A percentile compares a stretch with the other conserved stretches of the same genome.
Conservation (phyloP, 2,329 filamentous ascomycete species). For the Alternaria brassicae region DNA sequence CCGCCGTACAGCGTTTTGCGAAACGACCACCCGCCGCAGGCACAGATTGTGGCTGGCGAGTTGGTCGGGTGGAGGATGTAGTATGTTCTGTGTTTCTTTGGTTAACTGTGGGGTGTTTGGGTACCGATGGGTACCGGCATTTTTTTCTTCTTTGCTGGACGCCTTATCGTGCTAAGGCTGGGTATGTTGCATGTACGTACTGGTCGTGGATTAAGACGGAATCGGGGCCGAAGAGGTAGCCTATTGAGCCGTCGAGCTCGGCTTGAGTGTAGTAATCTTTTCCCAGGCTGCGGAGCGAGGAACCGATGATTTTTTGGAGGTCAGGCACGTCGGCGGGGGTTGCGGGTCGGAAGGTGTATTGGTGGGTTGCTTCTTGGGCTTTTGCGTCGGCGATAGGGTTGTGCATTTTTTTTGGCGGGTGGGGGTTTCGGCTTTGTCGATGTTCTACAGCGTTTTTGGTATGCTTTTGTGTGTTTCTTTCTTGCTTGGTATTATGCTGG, state of each 20-base stretch:
- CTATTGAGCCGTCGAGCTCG: conserved; percentile 48
- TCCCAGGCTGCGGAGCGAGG: conserved; percentile 38
- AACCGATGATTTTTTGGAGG: conserved; percentile 38
- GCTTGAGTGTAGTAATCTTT: conserved; percentile 40
- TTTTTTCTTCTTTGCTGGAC: not conserved
- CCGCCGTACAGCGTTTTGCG: conserved; percentile 46
- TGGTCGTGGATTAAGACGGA: conserved; percentile 43
- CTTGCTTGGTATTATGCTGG: not conserved
- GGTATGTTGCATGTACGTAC: too few relatives aligned
- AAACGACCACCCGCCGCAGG: conserved; percentile 50
- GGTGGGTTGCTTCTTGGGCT: conserved; percentile 44
- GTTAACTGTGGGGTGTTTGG: not conserved
- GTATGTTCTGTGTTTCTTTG: conserved; percentile 34
- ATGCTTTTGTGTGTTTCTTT: not conserved
- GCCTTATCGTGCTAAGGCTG: conserved; percentile 1
- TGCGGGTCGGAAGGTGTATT: conserved; percentile 39
- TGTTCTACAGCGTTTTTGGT: too few relatives aligned
- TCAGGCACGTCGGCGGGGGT: conserved; percentile 41
- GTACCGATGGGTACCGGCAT: not conserved
- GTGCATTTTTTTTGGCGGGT: too few relatives aligned
- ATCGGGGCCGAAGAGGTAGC: conserved; percentile 47
- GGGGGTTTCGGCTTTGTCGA: too few relatives aligned
- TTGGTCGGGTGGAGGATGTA: conserved; percentile 41
- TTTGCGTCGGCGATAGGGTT: conserved; percentile 42
- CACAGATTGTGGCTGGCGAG: conserved; percentile 33